These are phyloP conservation scores for Leptoxyphium fumago DNA, from an alignment of 2,329 filamentous ascomycete species.

Conservation along the genomic window DNA sequence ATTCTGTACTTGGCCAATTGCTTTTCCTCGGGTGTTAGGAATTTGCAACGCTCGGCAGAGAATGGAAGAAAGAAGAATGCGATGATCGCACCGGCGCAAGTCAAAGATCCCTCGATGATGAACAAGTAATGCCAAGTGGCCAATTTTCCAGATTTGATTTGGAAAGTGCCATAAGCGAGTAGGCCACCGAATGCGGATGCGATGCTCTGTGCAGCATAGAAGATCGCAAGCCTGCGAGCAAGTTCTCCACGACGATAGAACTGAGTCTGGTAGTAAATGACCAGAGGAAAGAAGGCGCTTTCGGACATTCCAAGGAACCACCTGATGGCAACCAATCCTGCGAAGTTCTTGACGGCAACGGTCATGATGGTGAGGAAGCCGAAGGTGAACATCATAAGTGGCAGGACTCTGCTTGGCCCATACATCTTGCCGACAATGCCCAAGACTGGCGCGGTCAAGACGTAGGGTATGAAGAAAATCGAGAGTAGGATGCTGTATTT, in stretches of 20 bases:
- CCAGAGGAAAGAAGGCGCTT: conserved; percentile 53
- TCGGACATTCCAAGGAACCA: conserved; percentile 41
- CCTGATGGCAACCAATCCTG: conserved; percentile 22
- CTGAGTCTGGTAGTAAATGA: conserved; percentile 44
- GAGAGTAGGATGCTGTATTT: conserved; percentile 55
- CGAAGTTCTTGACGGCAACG: conserved; percentile 24
- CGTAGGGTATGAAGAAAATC: conserved; percentile 64
- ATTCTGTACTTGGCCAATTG: conserved; percentile 58
- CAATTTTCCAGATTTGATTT: conserved; percentile 36
- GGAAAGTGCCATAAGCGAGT: conserved; percentile 46
- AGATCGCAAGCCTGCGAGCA: conserved; percentile 53
- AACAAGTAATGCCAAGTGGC: conserved; percentile 51
- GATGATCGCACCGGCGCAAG: conserved; percentile 44
- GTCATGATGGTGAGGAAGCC: conserved; percentile 49
- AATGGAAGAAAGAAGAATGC: conserved; percentile 56
- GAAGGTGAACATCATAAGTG: conserved; percentile 54
- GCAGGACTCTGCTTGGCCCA: conserved; percentile 48
- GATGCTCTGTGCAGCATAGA: conserved; percentile 63
- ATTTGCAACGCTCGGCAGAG: conserved; percentile 48
- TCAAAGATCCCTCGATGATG: conserved; percentile 43
- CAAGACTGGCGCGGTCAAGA: conserved; percentile 52
- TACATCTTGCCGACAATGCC: conserved; percentile 54
- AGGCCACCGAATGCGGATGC: conserved; percentile 52
- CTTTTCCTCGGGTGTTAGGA: conserved; percentile 52
- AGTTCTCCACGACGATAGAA: conserved; percentile 62